A percentile compares a stretch with the other conserved stretches of the same genome.
Conservation (phyloP, 2,329 filamentous ascomycete genomes). For the Xylariaceae sp. region DNA sequence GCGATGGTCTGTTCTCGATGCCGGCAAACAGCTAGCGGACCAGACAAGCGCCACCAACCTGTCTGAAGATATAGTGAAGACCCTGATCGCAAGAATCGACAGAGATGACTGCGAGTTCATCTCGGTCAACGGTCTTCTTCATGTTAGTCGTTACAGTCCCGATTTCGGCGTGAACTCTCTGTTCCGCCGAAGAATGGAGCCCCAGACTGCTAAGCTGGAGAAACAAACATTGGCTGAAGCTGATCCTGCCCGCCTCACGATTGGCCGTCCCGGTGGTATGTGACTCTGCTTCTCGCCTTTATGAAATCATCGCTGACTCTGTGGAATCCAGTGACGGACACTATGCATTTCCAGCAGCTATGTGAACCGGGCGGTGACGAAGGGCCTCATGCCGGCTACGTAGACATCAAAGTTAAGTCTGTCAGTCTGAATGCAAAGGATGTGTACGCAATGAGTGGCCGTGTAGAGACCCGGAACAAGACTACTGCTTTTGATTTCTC, state of each 20-base stretch:
- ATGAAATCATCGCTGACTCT: too few relatives aligned
- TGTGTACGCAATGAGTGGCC: constrained; percentile 11
- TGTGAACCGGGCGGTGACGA: too few relatives aligned
- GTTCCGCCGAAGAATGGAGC: constrained; percentile 10
- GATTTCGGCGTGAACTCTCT: constrained; percentile 14
- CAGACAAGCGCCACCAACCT: too few relatives aligned
- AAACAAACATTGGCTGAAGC: too few relatives aligned
- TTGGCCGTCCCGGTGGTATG: constrained; percentile 2
- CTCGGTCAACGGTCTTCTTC: constrained; percentile 2
- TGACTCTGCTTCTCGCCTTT: too few relatives aligned
- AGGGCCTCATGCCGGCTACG: neutral
- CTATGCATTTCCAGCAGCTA: constrained; percentile 3
- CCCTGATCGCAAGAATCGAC: too few relatives aligned
- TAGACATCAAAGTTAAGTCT: constrained; percentile 7
- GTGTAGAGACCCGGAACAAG: neutral
- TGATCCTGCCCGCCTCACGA: constrained; percentile 8
- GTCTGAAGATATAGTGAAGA: too few relatives aligned
- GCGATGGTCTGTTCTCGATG: constrained; percentile 3
- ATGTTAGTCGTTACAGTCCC: constrained; percentile 21
- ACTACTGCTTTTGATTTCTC: constrained; percentile 4
- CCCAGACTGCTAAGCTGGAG: too few relatives aligned
- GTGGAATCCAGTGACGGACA: too few relatives aligned
- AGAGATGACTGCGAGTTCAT: constrained; percentile 16
- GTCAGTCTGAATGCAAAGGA: constrained; percentile 17
- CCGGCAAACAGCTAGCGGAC: neutral